phyloP scores from a whole-genome alignment of 2,329 filamentous ascomycete species.

The Cladosporium colombiae region DNA sequence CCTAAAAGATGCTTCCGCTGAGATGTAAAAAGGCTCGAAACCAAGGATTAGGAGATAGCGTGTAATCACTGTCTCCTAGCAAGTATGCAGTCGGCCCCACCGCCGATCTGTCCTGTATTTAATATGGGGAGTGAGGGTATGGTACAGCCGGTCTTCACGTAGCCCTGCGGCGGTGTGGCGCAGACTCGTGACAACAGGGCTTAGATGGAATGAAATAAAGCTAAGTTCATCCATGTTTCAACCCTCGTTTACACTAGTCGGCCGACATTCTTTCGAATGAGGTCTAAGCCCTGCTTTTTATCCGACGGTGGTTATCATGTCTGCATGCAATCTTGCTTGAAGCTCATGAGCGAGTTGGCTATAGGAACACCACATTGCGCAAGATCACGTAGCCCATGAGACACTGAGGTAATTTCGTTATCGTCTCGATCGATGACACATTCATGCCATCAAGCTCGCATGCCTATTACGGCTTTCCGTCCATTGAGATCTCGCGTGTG shows the following conservation, averaged over 20 bases:
- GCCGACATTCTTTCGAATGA: background rate
- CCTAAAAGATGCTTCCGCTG: background rate
- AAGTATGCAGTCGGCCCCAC: background rate
- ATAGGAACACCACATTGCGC: background rate
- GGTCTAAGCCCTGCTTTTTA: background rate
- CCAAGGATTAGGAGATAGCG: background rate
- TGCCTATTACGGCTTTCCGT: background rate
- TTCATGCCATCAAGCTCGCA: background rate
- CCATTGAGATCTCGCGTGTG: background rate
- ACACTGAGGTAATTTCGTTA: background rate
- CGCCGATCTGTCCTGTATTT: background rate
- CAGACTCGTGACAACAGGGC: background rate
- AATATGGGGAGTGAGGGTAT: background rate
- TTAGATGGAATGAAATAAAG: background rate
- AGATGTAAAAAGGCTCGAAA: background rate
- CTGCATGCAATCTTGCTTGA: background rate
- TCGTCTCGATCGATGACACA: background rate
- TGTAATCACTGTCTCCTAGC: background rate
- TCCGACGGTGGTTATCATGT: background rate
- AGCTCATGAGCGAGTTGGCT: background rate
- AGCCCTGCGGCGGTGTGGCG: background rate
- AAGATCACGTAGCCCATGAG: background rate
- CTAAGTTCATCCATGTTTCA: background rate
- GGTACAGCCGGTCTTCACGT: background rate
- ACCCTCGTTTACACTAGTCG: background rate